Evolutionary conservation across 2,329 filamentous ascomycete genomes (phyloP), one percentile per base, ranked within the genome.

Genomic region (Pestalotiopsis sp.): DNA sequence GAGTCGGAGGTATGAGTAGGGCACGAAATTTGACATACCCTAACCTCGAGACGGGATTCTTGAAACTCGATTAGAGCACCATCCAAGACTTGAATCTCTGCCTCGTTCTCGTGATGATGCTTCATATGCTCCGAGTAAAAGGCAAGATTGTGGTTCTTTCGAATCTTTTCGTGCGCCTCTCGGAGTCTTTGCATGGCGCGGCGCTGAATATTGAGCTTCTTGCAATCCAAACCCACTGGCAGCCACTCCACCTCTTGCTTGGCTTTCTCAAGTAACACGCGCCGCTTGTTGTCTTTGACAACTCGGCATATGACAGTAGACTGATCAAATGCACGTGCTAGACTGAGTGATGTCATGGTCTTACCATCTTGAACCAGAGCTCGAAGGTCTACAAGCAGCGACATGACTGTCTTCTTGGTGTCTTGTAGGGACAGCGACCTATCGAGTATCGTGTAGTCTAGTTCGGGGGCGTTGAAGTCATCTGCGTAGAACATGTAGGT

Each of bases 281-380:
- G 65, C 20, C 55, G 65, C 55, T 71, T 68, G 7, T 48, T 20
- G 22, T 74, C 70, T 48, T 72, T 73, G 17, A 75, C 38, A 1
- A 69, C 67, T 14, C 57, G 26, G 20, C 72, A 70, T 63, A 76
- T 64, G 13, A 59, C 48, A 26, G 66, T 60, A 52, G 70, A 73
- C 4, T 66, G 56, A n/a, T 73, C 66, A 10, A 72, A 66, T 1
- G 73, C 20, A 9, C 58, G 66, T 14, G 68, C 30, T 14, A 76
- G 66, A 24, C 59, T 44, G 22, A 67, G 58, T 14, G 57, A 22
- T 22, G 59, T 64, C 40, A 64, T 64, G 10, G 13, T 30, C 20
- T 48, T 59, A 11, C 44, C 35, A 20, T n/a, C 35, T 64, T 64
- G 63, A 40, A 39, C 3, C 55, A 14, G 26, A 20, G 24, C 22